Percentiles rank a stretch among this genome's conserved stretches.
Conservation (phyloP, 1,139 yeast species). For the Pichia sp. region DNA sequence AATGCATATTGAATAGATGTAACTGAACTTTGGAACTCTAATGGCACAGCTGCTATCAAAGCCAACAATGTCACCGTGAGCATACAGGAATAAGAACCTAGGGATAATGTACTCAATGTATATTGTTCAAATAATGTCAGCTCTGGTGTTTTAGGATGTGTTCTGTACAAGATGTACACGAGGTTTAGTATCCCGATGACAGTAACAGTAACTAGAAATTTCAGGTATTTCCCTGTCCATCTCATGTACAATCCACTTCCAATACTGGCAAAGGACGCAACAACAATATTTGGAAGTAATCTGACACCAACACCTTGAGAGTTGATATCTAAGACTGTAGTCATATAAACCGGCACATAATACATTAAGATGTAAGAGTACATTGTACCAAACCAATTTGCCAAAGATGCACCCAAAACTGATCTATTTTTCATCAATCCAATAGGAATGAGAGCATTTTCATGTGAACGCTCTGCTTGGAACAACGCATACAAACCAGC, state of each 20-base stretch:
- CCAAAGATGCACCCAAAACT: slow-evolving; percentile 29
- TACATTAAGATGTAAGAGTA: slow-evolving; percentile 26
- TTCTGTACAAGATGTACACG: slow-evolving; percentile 13
- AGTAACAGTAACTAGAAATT: slow-evolving; percentile 21
- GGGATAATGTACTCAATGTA: slow-evolving; percentile 30
- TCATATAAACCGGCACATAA: slow-evolving; percentile 28
- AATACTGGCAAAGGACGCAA: slow-evolving; percentile 26
- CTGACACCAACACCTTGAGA: slow-evolving; percentile 31
- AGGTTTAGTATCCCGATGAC: slow-evolving; percentile 24
- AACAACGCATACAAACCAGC: slow-evolving; percentile 19
- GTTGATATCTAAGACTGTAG: slow-evolving; percentile 25
- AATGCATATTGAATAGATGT: slow-evolving; percentile 49
- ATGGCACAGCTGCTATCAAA: slow-evolving; percentile 44
- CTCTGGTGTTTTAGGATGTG: slow-evolving; percentile 12
- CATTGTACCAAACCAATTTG: slow-evolving; percentile 35
- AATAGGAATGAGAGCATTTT: slow-evolving; percentile 31
- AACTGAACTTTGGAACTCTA: slow-evolving; percentile 41
- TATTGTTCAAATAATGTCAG: slow-evolving; percentile 27
- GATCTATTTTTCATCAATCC: slow-evolving; percentile 27
- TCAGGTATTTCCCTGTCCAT: slow-evolving; percentile 28
- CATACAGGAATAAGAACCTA: slow-evolving; percentile 36
- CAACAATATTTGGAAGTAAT: slow-evolving; percentile 29
- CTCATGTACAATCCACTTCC: slow-evolving; percentile 31
- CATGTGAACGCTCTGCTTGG: slow-evolving; percentile 24
- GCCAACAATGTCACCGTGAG: slow-evolving; percentile 44